Conservation (phyloP, 768 basidiomycete species). For the Amanita polypyramis region DNA sequence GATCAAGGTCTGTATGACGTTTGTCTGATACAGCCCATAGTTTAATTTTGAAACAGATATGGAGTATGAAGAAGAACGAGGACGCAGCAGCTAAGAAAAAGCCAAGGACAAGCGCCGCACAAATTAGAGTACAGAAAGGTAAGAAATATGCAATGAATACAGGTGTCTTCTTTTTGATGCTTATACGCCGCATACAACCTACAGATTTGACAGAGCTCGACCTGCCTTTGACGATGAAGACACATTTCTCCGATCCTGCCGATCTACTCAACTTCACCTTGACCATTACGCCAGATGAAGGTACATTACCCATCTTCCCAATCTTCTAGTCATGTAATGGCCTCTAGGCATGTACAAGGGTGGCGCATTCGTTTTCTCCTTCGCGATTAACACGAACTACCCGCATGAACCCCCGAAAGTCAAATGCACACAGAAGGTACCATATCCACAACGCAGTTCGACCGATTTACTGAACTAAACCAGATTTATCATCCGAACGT, state of each 20-base stretch:
- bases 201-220: slow-evolving; percentile 95
- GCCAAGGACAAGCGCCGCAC: slow-evolving; percentile 97
- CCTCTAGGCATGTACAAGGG: slow-evolving; percentile 93
- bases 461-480: slow-evolving; percentile 6
- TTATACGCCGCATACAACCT: background rate
- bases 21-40: background rate
- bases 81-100: slow-evolving; percentile 95
- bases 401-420: slow-evolving; percentile 99
- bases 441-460: slow-evolving; percentile 15
- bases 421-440: slow-evolving; percentile 88
- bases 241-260: slow-evolving; percentile 81
- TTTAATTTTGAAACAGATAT: slow-evolving; percentile 52
- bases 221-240: slow-evolving; percentile 93
- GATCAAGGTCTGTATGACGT: slow-evolving; percentile 30
- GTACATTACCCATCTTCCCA: slow-evolving; percentile 27
- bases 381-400: slow-evolving; percentile 95
- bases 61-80: slow-evolving; percentile 99
- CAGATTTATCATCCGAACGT: slow-evolving; percentile 99
- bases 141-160: background rate
- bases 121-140: slow-evolving; percentile 99
- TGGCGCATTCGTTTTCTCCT: slow-evolving; percentile 87
- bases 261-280: slow-evolving; percentile 96
- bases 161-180: background rate
- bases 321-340: background rate
- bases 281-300: slow-evolving; percentile 95